These are phyloP conservation scores for Globisporangium iwayamae DNA, from an alignment of 352 stramenopile species.

Conservation along the genomic window DNA sequence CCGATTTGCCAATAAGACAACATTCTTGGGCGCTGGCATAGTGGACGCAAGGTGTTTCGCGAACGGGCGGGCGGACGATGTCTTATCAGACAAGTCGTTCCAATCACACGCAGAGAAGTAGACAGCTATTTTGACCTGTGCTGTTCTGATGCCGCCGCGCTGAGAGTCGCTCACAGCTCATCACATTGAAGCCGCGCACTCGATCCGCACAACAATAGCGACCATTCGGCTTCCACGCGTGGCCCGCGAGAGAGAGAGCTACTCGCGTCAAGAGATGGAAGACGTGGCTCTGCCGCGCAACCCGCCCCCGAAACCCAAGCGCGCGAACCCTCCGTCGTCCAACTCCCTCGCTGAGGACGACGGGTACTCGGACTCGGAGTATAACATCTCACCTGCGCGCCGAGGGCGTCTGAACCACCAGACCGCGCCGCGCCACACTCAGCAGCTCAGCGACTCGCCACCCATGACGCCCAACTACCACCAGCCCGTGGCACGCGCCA, in stretches of 20 bases:
- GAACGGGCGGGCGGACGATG: too few relatives aligned
- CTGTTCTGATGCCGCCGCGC: neutral
- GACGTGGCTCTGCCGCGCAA: constrained; percentile 47
- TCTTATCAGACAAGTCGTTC: too few relatives aligned
- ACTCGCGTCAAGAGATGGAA: constrained; percentile 41
- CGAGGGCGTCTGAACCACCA: constrained; percentile 50
- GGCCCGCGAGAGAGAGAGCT: constrained; percentile 12
- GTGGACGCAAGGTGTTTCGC: too few relatives aligned
- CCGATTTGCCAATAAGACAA: too few relatives aligned
- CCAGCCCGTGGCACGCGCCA: constrained; percentile 28
- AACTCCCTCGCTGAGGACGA: constrained; percentile 46
- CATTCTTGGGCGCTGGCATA: too few relatives aligned
- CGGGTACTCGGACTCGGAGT: constrained; percentile 59
- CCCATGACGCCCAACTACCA: constrained; percentile 63
- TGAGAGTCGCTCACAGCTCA: neutral
- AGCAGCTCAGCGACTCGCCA: constrained; percentile 45
- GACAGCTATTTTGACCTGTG: neutral
- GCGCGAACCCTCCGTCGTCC: constrained; percentile 36
- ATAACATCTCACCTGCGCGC: constrained; percentile 52
- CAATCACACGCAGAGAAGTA: too few relatives aligned
- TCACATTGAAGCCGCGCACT: neutral
- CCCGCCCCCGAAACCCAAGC: constrained; percentile 71
- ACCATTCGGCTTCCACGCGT: constrained; percentile 23
- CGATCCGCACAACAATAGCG: constrained; percentile 3
- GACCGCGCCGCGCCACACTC: neutral